A percentile compares a stretch with the other conserved stretches of the same genome.
phyloP scores from a whole-genome alignment of 371 early-diverging fungal species.

The Capniomyces stellatus region DNA sequence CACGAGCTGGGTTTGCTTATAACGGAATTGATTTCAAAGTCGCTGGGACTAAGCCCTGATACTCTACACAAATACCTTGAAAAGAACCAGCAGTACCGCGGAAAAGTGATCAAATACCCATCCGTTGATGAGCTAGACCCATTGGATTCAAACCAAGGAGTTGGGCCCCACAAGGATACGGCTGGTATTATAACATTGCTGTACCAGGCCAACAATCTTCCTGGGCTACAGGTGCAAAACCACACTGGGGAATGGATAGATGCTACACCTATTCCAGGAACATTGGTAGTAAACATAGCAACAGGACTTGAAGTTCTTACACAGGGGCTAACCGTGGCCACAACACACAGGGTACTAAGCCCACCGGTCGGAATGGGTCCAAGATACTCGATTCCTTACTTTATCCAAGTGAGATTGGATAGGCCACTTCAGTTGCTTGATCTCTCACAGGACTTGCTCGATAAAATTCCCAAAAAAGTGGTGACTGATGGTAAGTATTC shows the following conservation, averaged over 20 bases:
- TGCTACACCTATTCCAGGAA: conserved; percentile 32
- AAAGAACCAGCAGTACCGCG: conserved; percentile 25
- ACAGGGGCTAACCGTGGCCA: conserved; percentile 30
- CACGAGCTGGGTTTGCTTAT: conserved; percentile 25
- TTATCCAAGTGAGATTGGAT: conserved; percentile 10
- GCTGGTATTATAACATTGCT: conserved; percentile 35
- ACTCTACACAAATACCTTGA: conserved; percentile 28
- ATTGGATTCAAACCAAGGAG: conserved; percentile 27
- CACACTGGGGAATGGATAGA: conserved; percentile 39
- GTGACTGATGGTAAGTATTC: conserved; percentile 5
- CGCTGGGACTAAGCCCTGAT: conserved; percentile 25
- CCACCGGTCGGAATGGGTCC: conserved; percentile 27
- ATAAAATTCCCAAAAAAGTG: background rate
- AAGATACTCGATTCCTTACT: conserved; percentile 14
- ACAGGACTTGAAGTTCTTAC: conserved; percentile 39
- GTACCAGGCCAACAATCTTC: conserved; percentile 34
- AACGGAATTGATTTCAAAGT: conserved; percentile 28
- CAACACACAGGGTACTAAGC: conserved; percentile 40
- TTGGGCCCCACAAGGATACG: conserved; percentile 31
- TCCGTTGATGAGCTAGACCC: conserved; percentile 14
- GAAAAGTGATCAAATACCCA: conserved; percentile 26
- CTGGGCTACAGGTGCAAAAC: conserved; percentile 41
- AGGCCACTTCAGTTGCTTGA: conserved; percentile 4
- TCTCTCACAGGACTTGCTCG: conserved; percentile 5
- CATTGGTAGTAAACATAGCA: conserved; percentile 46